phyloP scores from a whole-genome alignment of 192 early-diverging fungal genomes.

The Allomyces macrogynus region DNA sequence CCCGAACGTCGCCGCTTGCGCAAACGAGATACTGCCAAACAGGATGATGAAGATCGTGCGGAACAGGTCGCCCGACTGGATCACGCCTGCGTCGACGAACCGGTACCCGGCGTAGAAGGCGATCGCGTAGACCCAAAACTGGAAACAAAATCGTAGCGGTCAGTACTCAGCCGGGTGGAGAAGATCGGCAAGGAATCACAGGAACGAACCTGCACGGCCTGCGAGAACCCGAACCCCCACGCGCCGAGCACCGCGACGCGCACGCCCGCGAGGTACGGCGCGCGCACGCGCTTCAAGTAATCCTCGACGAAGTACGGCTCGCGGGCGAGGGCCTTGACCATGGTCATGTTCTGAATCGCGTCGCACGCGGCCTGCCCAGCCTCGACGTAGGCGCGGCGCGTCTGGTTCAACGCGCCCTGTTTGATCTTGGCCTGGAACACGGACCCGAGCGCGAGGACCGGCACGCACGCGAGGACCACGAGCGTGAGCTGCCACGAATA shows the following conservation, averaged over 20 bases:
- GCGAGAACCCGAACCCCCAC: constrained; percentile 27
- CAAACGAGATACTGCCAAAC: not conserved
- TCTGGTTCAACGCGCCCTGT: constrained; percentile 18
- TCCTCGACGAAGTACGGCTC: constrained; percentile 4
- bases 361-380: constrained; percentile 60
- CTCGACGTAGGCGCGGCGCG: constrained; percentile 40
- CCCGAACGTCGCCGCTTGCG: constrained; percentile 1
- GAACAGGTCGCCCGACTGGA: constrained; percentile 7
- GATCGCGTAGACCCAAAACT: constrained; percentile 31
- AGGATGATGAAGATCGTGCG: constrained; percentile 2
- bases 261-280: constrained; percentile 19
- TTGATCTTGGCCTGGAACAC: constrained; percentile 35
- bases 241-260: constrained; percentile 17
- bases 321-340: constrained; percentile 50
- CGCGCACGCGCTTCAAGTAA: constrained; percentile 7
- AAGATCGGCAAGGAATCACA: no score
- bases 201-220: constrained; percentile 7
- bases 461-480: constrained; percentile 41
- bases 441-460: constrained; percentile 38
- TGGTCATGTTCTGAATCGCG: constrained; percentile 61
- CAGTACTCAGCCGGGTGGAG: no score
- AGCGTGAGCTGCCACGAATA: constrained; percentile 39
- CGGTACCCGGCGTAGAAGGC: constrained; percentile 34
- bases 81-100: constrained; percentile 12
- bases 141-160: no score